Evolutionary conservation across 2,329 filamentous ascomycete genomes (phyloP).

Genomic region (Xylaria sp.): DNA sequence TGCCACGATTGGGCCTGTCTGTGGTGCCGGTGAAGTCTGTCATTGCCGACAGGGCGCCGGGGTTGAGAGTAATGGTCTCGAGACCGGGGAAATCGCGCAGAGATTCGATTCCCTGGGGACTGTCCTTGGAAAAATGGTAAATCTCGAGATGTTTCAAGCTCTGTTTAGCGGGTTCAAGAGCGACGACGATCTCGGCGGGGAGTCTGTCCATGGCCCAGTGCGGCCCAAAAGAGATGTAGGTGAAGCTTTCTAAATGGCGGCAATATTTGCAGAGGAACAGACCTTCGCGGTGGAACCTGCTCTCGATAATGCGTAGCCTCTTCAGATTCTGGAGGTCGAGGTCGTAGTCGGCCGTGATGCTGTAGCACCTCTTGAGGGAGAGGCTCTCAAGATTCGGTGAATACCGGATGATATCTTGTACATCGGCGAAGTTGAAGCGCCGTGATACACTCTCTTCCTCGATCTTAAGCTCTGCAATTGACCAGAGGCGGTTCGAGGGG

Average conservation of each 20-base stretch:
- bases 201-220: conserved; percentile 40
- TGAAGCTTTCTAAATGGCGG: conserved; percentile 38
- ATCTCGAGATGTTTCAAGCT: conserved; percentile 37
- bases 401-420: conserved; percentile 40
- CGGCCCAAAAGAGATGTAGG: conserved; percentile 39
- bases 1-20: conserved; percentile 11
- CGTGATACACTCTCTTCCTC: conserved; percentile 39
- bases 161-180: conserved; percentile 34
- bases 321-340: conserved; percentile 36
- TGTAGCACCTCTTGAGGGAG: conserved; percentile 39
- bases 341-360: conserved; percentile 39
- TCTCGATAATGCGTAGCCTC: conserved; percentile 38
- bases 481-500: conserved; percentile 38
- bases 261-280: conserved; percentile 40
- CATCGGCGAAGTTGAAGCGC: conserved; percentile 40
- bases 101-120: conserved; percentile 37
- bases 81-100: conserved; percentile 38
- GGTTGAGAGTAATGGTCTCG: conserved; percentile 37
- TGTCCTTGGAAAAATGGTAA: conserved; percentile 35
- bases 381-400: conserved; percentile 37
- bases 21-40: neutral
- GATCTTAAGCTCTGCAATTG: conserved; percentile 34
- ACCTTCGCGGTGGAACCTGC: conserved; percentile 39
- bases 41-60: conserved; percentile 27
- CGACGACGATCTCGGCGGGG: conserved; percentile 39